Conservation (phyloP, 1,284 basidiomycete species). For the Papiliotrema nemorosa region DNA sequence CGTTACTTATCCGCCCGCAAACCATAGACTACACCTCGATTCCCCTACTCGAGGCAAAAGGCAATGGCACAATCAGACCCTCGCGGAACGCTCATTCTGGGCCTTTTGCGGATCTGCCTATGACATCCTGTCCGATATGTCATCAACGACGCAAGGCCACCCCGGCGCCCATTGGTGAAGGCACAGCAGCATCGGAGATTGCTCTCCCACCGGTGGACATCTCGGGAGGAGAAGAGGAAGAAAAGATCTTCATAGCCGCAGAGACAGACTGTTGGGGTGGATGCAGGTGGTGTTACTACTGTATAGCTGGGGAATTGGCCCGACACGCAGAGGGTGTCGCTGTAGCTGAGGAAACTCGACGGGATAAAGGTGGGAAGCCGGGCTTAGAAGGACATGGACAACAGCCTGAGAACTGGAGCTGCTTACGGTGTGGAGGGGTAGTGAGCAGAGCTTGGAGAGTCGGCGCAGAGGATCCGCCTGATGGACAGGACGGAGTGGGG, state of each 20-base stretch:
- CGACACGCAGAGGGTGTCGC: conserved; percentile 22
- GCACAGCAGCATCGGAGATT: conserved; percentile 19
- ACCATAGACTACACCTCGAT: conserved; percentile 29
- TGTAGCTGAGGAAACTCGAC: too few species aligned
- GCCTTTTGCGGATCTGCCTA: conserved; percentile 39
- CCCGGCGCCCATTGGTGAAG: conserved; percentile 26
- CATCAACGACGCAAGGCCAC: conserved; percentile 29
- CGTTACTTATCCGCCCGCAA: conserved; percentile 22
- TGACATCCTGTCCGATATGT: conserved; percentile 51
- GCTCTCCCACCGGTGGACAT: conserved; percentile 20
- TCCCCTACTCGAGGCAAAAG: conserved; percentile 8
- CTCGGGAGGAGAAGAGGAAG: conserved; percentile 12
- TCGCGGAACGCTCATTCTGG: conserved; percentile 30
- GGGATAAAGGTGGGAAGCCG: too few species aligned
- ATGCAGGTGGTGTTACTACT: conserved; percentile 83
- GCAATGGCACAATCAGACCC: conserved; percentile 1
- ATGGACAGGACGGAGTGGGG: background rate
- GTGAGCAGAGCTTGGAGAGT: conserved; percentile 37
- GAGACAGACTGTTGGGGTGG: conserved; percentile 55
- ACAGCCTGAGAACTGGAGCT: conserved; percentile 59
- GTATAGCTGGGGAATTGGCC: conserved; percentile 74
- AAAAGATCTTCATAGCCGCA: conserved; percentile 43
- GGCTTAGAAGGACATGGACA: too few species aligned
- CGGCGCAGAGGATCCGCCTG: conserved; percentile 4
- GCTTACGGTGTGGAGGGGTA: conserved; percentile 63